Evolutionary conservation across 2,329 filamentous ascomycete species (phyloP), one percentile per base, ranked within the genome.

Genomic region (Botrytis pseudocinerea): DNA sequence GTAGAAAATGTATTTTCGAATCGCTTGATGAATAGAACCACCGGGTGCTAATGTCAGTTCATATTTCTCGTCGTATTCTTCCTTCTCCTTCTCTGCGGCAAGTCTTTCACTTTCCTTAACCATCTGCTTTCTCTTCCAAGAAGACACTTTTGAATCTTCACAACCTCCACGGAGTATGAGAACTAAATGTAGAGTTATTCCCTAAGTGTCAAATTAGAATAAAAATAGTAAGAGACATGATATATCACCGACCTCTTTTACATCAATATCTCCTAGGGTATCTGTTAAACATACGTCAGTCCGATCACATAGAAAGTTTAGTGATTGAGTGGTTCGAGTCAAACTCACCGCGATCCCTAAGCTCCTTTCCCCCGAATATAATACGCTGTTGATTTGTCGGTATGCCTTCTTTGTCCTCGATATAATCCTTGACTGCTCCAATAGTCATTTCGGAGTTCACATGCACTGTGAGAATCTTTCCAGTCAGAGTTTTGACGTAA

Each of bases 21-120:
- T 69, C 8, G 40, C 44, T 63, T 71, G 73, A n/a, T 63, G 32
- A 44, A 74, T 68, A 20, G 38, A 57, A 16, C 73, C 73, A 28
- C 57, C 54, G 16, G 59, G 35, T 6, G 60, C 42, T 22, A 65
- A 40, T n/a, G 62, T 8, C 8, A 59, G 48, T 40, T 71, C 35
- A 16, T 69, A 20, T 1, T 40, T 5, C 18, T 28, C 38, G 10
- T 57, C n/a, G 51, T 57, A 57, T 18, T 16, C 12, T 16, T 28
- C 25, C 16, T 25, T 35, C n/a, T 18, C 20, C 35, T 3, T 38
- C 16, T 18, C 16, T 66, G 51, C 25, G 3, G 9, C 22, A 4
- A 25, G 9, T 48, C 22, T 48, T 25, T 44, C 3, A 14, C 12
- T 20, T 25, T 22, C 1, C 2, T 28, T 44, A 44, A 2, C 35